Percentiles rank a stretch among this genome's conserved stretches.
These are phyloP conservation scores for Solanum paucissectum DNA, from an alignment of 257 asterid species.

Conservation along the genomic window DNA sequence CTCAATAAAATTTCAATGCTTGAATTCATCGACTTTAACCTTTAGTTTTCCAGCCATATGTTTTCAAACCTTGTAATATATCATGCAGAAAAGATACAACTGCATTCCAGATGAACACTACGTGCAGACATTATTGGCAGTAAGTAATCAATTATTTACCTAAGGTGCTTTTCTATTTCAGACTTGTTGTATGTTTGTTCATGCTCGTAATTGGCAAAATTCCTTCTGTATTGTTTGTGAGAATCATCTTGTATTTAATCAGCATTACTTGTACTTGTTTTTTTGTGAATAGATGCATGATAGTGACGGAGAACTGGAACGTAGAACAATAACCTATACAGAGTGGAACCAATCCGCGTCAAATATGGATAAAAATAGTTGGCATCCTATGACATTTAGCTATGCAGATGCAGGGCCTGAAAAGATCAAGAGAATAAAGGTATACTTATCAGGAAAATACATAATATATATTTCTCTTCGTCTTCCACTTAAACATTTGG, in stretches of 20 bases:
- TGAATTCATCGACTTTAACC: not conserved
- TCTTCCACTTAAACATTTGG: not conserved
- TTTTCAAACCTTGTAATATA: constrained; percentile 3
- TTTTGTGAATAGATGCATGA: constrained; percentile 43
- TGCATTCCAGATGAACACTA: constrained; percentile 98
- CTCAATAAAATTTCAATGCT: not conserved
- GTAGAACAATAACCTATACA: constrained; percentile 80
- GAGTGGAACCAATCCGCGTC: constrained; percentile 57
- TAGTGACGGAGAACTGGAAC: constrained; percentile 68
- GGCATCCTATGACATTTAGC: constrained; percentile 80
- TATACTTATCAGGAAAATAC: not conserved
- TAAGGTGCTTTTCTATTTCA: not conserved
- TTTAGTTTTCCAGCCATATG: not conserved
- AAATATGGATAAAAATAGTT: constrained; percentile 42
- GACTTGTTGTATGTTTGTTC: not conserved
- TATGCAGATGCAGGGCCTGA: constrained; percentile 57
- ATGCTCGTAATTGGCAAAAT: not conserved
- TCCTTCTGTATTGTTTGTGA: not conserved
- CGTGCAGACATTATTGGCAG: constrained; percentile 78
- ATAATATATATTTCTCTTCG: not conserved
- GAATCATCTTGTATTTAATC: not conserved
- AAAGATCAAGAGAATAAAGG: constrained; percentile 67
- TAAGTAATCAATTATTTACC: constrained; percentile 20
- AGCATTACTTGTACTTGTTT: not conserved
- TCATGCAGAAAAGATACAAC: constrained; percentile 82